Evolutionary conservation across 1,284 basidiomycete genomes (phyloP).

Genomic region (Trichosporon ovoides): DNA sequence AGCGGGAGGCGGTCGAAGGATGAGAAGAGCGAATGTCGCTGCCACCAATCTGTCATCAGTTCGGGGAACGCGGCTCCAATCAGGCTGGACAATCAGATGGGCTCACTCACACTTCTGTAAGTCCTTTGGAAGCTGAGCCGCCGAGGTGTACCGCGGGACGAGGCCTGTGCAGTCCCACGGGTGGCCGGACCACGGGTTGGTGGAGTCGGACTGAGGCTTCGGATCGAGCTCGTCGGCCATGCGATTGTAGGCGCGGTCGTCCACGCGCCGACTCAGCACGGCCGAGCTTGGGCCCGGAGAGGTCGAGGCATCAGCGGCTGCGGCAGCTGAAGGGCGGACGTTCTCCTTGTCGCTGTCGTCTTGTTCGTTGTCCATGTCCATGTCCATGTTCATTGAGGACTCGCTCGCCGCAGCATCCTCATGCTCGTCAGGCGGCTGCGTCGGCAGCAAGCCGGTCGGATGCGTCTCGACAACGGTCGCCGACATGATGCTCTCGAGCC

Average conservation of each 20-base stretch:
- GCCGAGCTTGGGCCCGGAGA: too few species aligned
- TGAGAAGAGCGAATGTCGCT: constrained; percentile 74
- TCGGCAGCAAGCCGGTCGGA: constrained; percentile 15
- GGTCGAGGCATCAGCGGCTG: too few species aligned
- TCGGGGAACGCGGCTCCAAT: too few species aligned
- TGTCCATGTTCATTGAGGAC: constrained; percentile 9
- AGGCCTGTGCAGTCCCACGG: constrained; percentile 61
- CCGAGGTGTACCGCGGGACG: constrained; percentile 62
- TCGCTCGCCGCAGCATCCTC: neutral
- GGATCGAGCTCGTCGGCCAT: neutral
- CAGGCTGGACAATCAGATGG: too few species aligned
- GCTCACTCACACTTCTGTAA: constrained; percentile 73
- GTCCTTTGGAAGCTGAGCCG: constrained; percentile 64
- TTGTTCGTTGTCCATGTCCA: constrained; percentile 6
- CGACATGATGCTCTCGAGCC: constrained; percentile 5
- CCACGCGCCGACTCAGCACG: neutral
- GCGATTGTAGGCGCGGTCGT: neutral
- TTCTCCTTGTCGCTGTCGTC: constrained; percentile 8
- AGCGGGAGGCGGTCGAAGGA: constrained; percentile 60
- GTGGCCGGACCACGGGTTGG: constrained; percentile 20
- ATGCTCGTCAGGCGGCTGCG: constrained; percentile 18
- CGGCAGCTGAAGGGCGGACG: neutral
- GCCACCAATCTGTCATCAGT: constrained; percentile 67
- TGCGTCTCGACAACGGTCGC: constrained; percentile 6
- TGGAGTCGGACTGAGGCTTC: neutral